Evolutionary conservation across 495 filamentous ascomycete species (phyloP), one percentile per base, ranked within the genome.

Genomic region (Penicillium argentinense): DNA sequence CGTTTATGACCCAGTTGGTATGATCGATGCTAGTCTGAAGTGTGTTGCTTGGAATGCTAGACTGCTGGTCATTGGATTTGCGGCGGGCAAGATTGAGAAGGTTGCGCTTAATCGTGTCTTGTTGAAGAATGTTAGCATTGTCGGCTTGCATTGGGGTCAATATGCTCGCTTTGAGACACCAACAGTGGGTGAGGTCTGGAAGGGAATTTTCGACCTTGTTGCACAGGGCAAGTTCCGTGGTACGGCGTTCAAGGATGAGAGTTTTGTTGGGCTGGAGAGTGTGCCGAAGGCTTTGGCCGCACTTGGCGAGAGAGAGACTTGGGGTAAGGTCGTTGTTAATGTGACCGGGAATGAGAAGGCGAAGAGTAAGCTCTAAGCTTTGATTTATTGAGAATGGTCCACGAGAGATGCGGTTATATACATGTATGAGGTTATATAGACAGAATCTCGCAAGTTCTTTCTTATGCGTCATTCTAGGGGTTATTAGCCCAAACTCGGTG

Each of bases 311-410:
- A 72, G 92, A 34, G 89, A 86, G 55, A 96, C 89, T 0, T 97
- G 92, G 92, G 92, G 92, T 0, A 97, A 97, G 78, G 92, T 97
- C 2, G 89, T 97, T 1, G 86, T 97, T 3, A 87, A 87, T 66
- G 76, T 97, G 19, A 81, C 86, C n/a, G 85, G 91, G 47, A 75
- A 81, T 22, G 64, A 66, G 45, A 53, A 57, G 34, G 72, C 74
- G 4, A 73, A 70, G 60, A 85, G 71, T 42, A 78, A 73, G 62
- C 52, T 80, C 29, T 80, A 61, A 59, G 27, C n/a, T n/a, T n/a
- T n/a, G n/a, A n/a, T n/a, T n/a, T n/a, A n/a, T n/a, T n/a, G n/a
- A n/a, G n/a, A n/a, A n/a, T n/a, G n/a, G n/a, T n/a, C n/a, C n/a
- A n/a, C n/a, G n/a, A n/a, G n/a, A n/a, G 25, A 26, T 26, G 11